Evolutionary conservation across 2,329 filamentous ascomycete species (phyloP).

Genomic region (Leptographium radiaticola): DNA sequence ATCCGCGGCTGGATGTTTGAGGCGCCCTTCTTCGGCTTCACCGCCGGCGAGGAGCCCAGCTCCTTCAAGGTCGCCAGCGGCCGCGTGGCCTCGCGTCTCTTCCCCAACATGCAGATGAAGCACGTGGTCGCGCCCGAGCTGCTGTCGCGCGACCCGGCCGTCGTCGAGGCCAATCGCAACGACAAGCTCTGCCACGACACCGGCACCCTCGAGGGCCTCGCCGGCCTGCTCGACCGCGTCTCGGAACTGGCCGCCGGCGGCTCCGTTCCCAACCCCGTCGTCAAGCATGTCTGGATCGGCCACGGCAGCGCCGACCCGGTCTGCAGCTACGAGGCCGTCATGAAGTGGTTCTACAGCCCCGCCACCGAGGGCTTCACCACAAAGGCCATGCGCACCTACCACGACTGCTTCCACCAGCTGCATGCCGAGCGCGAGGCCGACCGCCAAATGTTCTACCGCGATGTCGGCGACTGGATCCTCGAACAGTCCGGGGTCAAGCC

Average conservation of each 20-base stretch:
- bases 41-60: conserved; percentile 50
- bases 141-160: conserved; percentile 53
- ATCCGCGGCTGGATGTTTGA: conserved; percentile 66
- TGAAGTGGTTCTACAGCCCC: conserved; percentile 44
- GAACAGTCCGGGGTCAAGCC: conserved; percentile 18
- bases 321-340: conserved; percentile 51
- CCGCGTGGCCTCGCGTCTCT: conserved; percentile 50
- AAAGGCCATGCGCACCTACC: conserved; percentile 58
- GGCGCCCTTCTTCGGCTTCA: conserved; percentile 66
- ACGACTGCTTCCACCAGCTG: conserved; percentile 67
- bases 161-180: conserved; percentile 44
- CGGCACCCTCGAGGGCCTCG: conserved; percentile 67
- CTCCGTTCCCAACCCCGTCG: conserved; percentile 35
- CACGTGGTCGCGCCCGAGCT: conserved; percentile 51
- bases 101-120: conserved; percentile 55
- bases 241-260: conserved; percentile 43
- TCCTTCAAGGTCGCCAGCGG: conserved; percentile 51
- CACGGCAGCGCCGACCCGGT: conserved; percentile 67
- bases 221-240: conserved; percentile 65
- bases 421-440: conserved; percentile 40
- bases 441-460: conserved; percentile 39
- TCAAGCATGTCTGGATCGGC: conserved; percentile 54
- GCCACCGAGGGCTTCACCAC: conserved; percentile 43
- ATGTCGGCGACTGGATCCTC: conserved; percentile 56
- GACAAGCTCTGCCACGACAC: conserved; percentile 70